These are phyloP conservation scores for Lindgomyces ingoldianus DNA, from an alignment of 495 filamentous ascomycete species.

Conservation along the genomic window DNA sequence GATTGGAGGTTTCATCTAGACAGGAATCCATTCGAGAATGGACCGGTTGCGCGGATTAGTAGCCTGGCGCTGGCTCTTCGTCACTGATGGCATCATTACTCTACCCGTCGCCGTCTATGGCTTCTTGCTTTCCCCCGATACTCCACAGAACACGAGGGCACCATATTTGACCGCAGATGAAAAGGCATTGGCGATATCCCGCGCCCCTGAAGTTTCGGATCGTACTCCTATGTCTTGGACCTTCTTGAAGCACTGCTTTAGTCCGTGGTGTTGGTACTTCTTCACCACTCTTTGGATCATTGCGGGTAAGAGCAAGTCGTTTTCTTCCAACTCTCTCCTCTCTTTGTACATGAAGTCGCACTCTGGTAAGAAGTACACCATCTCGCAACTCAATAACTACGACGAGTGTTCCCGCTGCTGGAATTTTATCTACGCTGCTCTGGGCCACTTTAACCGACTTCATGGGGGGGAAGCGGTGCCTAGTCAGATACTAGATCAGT, in stretches of 20 bases:
- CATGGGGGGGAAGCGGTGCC: conserved; percentile 52
- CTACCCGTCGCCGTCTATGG: conserved; percentile 50
- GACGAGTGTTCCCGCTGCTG: conserved; percentile 52
- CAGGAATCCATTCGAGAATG: conserved; percentile 57
- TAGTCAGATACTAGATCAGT: conserved; percentile 58
- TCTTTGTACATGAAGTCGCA: conserved; percentile 48
- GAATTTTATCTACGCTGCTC: conserved; percentile 55
- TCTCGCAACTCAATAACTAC: conserved; percentile 45
- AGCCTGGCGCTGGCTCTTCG: conserved; percentile 71
- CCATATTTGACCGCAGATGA: conserved; percentile 42
- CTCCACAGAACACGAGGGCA: conserved; percentile 59
- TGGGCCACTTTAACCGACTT: conserved; percentile 57
- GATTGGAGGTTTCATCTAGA: conserved; percentile 60
- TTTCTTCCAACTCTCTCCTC: conserved; percentile 38
- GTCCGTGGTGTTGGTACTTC: conserved; percentile 38
- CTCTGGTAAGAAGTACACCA: conserved; percentile 42
- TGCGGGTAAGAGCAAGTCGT: conserved; percentile 37
- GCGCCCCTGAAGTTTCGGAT: conserved; percentile 34
- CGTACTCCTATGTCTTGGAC: conserved; percentile 29
- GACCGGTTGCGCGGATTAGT: conserved; percentile 54
- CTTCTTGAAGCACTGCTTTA: conserved; percentile 36
- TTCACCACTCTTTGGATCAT: conserved; percentile 36
- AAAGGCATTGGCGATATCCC: conserved; percentile 30
- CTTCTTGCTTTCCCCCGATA: conserved; percentile 62
- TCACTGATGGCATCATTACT: conserved; percentile 47